Base-by-base conservation (phyloP, 129 eudicot species). In the Artemisia annua region DNA sequence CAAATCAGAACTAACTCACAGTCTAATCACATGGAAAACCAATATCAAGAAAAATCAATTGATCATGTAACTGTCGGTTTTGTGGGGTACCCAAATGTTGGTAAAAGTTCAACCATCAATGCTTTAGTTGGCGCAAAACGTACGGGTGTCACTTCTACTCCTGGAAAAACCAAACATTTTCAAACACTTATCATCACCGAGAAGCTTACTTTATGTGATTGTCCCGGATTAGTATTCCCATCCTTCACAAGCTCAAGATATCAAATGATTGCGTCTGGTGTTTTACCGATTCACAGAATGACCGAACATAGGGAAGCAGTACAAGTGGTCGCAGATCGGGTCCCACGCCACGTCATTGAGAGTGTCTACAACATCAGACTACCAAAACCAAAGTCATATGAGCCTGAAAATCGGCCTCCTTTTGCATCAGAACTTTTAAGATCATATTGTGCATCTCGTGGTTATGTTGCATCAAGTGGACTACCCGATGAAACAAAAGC, bases 81-180 rank as follows among this genome's bases (percentile, higher is more conserved):
- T 64, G 96, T 90, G 63, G 98, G 98, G 35, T 94, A 94, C 56
- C 98, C 97, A 3, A 94, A 94, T 54, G 98, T 94, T 1, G 98
- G 98, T 3, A 94, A 94, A 71, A 93, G 98, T 71, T 93, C 98
- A 30, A 93, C 98, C 14, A 93, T 93, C 28, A 93, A 93, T 69
- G 98, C 98, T 13, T 83, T 94, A 80, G 98, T 94, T 0, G 97
- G 98, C 2, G 84, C 85, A 54, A 93, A 93, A 70, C 80, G 81
- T 51, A 86, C 97, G 4, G 98, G 98, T 22, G 97, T 94, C 0
- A 94, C 98, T 7, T 88, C 95, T 43, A 94, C 98, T 35, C 98
- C 98, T 0, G 98, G 98, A 15, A 94, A 94, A 83, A 94, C 98
- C 12, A 94, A 94, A 72, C 98, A 94, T 81, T 94, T 94, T 73